Percentiles rank a stretch among this genome's conserved stretches.
Conservation (phyloP, 176 grass and related monocot species). For the Aegilops sharonensis region DNA sequence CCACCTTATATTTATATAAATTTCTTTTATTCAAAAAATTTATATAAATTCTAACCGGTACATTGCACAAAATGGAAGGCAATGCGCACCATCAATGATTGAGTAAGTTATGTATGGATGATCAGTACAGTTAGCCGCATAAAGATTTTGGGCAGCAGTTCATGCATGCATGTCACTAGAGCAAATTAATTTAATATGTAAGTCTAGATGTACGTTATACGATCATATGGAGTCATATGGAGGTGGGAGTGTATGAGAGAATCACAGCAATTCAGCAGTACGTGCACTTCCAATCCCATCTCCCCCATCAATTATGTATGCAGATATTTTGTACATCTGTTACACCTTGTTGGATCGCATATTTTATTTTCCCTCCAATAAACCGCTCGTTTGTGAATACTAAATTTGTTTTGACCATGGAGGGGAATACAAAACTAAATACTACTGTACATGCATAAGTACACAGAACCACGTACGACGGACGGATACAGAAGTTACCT, state of each 20-base stretch:
- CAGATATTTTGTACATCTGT: background rate
- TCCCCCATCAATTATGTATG: background rate
- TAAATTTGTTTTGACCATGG: background rate
- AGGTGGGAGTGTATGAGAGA: background rate
- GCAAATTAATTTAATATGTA: background rate
- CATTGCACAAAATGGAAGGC: no score
- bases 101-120: no score
- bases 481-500: background rate
- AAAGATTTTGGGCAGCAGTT: no score
- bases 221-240: background rate
- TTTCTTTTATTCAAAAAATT: no score
- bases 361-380: no score
- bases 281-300: background rate
- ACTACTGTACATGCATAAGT: background rate
- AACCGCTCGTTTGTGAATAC: no score
- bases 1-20: no score
- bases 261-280: background rate
- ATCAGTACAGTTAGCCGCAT: no score
- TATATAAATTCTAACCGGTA: no score
- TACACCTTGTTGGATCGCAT: background rate
- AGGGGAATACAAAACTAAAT: background rate
- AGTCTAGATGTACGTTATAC: background rate
- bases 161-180: no score
- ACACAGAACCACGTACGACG: background rate
- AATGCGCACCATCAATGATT: no score